Percentiles rank a stretch among this genome's conserved stretches.
These are phyloP conservation scores for Mycena rebaudengoi DNA, from an alignment of 768 basidiomycete species.

Conservation along the genomic window DNA sequence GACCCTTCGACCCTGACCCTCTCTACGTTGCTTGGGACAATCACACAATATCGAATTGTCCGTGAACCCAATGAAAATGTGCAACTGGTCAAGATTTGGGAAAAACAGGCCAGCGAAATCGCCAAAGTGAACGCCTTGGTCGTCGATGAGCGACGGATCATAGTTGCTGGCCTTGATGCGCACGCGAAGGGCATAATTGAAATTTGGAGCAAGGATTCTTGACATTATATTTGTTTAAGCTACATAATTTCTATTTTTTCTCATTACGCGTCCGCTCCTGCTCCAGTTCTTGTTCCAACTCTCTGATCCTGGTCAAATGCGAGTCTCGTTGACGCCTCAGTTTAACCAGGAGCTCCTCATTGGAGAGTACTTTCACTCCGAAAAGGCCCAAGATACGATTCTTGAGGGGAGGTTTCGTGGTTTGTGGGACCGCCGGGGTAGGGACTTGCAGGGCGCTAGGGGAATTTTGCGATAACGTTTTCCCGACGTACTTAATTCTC, in stretches of 20 bases:
- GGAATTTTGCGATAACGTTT: no score
- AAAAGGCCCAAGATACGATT: slow-evolving; percentile 54
- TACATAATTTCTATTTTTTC: slow-evolving; percentile 10
- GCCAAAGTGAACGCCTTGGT: slow-evolving; percentile 75
- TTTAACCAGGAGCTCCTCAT: slow-evolving; percentile 75
- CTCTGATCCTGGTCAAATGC: slow-evolving; percentile 64
- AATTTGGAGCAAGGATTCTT: slow-evolving; percentile 55
- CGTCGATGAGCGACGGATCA: slow-evolving; percentile 54
- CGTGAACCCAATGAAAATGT: slow-evolving; percentile 48
- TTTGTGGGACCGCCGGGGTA: background rate
- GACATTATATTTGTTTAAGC: background rate
- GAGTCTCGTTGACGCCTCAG: slow-evolving; percentile 65
- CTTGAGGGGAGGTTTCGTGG: slow-evolving; percentile 32
- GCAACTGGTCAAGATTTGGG: slow-evolving; percentile 56
- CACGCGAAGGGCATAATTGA: slow-evolving; percentile 71
- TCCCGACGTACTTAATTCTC: slow-evolving; percentile 62
- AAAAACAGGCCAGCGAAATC: slow-evolving; percentile 48
- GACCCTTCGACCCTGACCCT: slow-evolving; percentile 54
- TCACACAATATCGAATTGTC: slow-evolving; percentile 58
- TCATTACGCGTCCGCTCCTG: slow-evolving; percentile 40
- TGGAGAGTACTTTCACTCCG: slow-evolving; percentile 66
- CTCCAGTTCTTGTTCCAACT: slow-evolving; percentile 57
- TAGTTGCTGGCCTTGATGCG: slow-evolving; percentile 68
- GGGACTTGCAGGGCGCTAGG: slow-evolving; percentile 14
- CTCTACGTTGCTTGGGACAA: slow-evolving; percentile 69